These are phyloP conservation scores for Pichia sp. DNA, from an alignment of 1,139 yeast species.

Conservation along the genomic window DNA sequence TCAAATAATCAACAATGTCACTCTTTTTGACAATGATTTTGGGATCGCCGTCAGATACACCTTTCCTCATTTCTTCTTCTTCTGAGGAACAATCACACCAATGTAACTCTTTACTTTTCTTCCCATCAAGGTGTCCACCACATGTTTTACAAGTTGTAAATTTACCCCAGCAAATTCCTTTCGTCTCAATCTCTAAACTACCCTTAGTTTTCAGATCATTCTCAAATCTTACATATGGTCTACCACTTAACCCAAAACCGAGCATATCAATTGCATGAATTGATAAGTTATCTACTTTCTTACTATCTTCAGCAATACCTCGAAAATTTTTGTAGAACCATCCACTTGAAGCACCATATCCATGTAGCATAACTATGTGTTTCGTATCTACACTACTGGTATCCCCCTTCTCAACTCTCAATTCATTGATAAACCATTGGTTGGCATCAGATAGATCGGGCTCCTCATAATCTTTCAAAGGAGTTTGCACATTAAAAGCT, in stretches of 20 bases:
- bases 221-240: slow-evolving; percentile 40
- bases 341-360: slow-evolving; percentile 86
- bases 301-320: slow-evolving; percentile 33
- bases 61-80: slow-evolving; percentile 5
- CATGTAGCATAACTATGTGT: slow-evolving; percentile 70
- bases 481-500: slow-evolving; percentile 16
- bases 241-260: slow-evolving; percentile 76
- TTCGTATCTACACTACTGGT: slow-evolving; percentile 15
- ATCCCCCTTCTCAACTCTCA: slow-evolving; percentile 20
- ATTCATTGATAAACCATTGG: slow-evolving; percentile 21
- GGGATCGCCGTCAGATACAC: slow-evolving; percentile 1
- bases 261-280: slow-evolving; percentile 77
- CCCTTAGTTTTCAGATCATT: slow-evolving; percentile 21
- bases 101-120: slow-evolving; percentile 3
- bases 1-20: slow-evolving; percentile 24
- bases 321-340: slow-evolving; percentile 76
- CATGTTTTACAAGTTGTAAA: slow-evolving; percentile 11
- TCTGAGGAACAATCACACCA: slow-evolving; percentile 16
- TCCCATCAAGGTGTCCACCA: slow-evolving; percentile 17
- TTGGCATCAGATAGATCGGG: slow-evolving; percentile 3
- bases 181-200: slow-evolving; percentile 18
- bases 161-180: slow-evolving; percentile 14
- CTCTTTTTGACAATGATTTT: slow-evolving; percentile 13
- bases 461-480: slow-evolving; percentile 1
- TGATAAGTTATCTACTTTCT: slow-evolving; percentile 18